phyloP scores from a whole-genome alignment of 2,329 filamentous ascomycete genomes.

The Colletotrichum karsti region DNA sequence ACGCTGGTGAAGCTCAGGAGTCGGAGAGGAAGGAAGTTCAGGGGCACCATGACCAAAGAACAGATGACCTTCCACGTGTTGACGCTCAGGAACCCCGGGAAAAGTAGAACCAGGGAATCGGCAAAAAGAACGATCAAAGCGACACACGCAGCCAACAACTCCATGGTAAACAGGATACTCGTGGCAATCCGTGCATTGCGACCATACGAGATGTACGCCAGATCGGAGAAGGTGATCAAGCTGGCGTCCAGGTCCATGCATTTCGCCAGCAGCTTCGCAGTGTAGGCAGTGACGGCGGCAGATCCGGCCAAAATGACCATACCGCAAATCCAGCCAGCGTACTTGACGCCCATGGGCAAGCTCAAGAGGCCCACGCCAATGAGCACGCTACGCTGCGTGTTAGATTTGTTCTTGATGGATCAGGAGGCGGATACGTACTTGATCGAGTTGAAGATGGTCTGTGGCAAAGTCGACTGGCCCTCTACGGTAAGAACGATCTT shows the following conservation, averaged over 20 bases:
- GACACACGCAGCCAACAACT: slow-evolving; percentile 88
- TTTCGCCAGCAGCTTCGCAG: slow-evolving; percentile 83
- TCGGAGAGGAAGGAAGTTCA: slow-evolving; percentile 86
- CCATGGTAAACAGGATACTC: slow-evolving; percentile 86
- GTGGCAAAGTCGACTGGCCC: slow-evolving; percentile 92
- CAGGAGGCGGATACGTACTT: slow-evolving; percentile 57
- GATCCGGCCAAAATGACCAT: slow-evolving; percentile 77
- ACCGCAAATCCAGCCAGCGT: slow-evolving; percentile 89
- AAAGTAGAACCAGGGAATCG: slow-evolving; percentile 82
- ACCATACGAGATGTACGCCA: slow-evolving; percentile 92
- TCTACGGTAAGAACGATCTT: slow-evolving; percentile 85
- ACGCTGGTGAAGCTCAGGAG: slow-evolving; percentile 87
- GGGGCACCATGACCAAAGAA: slow-evolving; percentile 78
- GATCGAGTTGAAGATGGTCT: slow-evolving; percentile 96
- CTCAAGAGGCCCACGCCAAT: slow-evolving; percentile 92
- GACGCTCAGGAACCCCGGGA: slow-evolving; percentile 73
- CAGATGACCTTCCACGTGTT: slow-evolving; percentile 87
- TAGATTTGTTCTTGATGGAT: not conserved
- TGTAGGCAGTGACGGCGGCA: slow-evolving; percentile 83
- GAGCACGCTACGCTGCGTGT: slow-evolving; percentile 62
- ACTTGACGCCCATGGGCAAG: slow-evolving; percentile 86
- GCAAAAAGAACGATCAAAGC: slow-evolving; percentile 93
- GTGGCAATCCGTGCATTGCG: slow-evolving; percentile 81
- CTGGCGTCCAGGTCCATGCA: slow-evolving; percentile 88
- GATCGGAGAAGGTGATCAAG: slow-evolving; percentile 92